A percentile compares a stretch with the other conserved stretches of the same genome.
Conservation (phyloP, 306 rosid species). For the Luffa acutangula region DNA sequence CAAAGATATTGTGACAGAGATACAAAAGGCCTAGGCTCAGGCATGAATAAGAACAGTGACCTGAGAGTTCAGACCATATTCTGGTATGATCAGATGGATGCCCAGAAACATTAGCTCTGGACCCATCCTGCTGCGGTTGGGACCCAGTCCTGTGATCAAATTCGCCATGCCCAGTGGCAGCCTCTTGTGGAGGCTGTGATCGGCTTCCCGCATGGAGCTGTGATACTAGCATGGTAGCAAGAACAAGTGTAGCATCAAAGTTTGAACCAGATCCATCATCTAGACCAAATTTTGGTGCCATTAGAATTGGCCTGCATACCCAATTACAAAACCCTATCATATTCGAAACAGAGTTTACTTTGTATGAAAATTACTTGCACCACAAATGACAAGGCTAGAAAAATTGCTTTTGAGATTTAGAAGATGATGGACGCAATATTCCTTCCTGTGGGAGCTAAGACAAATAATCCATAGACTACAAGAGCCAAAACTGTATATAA, state of each 20-base stretch:
- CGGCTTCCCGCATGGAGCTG: constrained; percentile 50
- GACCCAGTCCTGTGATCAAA: constrained; percentile 41
- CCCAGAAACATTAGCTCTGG: constrained; percentile 46
- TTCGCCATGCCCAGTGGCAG: constrained; percentile 29
- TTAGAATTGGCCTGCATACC: constrained; percentile 66
- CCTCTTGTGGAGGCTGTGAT: constrained; percentile 47
- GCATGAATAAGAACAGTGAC: constrained; percentile 24
- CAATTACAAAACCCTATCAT: background rate
- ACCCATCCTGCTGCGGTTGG: constrained; percentile 31
- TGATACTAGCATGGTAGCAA: constrained; percentile 88
- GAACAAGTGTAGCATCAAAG: constrained; percentile 86
- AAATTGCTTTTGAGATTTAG: background rate
- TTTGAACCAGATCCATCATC: constrained; percentile 72
- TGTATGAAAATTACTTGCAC: background rate
- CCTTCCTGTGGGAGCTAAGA: background rate
- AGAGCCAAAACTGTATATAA: background rate
- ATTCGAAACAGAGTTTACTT: background rate
- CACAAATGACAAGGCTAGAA: background rate
- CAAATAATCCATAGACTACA: background rate
- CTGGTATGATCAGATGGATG: constrained; percentile 84
- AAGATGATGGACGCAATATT: background rate
- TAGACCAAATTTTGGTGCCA: constrained; percentile 85
- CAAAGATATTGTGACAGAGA: background rate
- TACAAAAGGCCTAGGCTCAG: background rate
- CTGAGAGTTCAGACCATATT: constrained; percentile 96